These are phyloP conservation scores for Magnusiomyces magnusii DNA, from an alignment of 1,139 yeast genomes.

Conservation along the genomic window DNA sequence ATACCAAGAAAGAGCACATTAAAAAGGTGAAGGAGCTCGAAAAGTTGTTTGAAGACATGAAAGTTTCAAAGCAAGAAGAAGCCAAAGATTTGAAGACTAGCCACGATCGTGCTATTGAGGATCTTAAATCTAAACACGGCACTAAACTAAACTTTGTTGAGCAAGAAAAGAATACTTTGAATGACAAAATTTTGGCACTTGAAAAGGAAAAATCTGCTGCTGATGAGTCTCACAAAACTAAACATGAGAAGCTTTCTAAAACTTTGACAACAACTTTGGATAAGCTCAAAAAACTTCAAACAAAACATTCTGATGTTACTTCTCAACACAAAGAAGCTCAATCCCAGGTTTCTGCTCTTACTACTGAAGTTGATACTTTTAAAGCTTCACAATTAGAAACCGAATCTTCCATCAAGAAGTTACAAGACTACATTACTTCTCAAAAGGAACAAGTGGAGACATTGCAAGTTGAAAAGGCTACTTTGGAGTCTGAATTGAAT, in stretches of 20 bases:
- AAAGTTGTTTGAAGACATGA: not conserved
- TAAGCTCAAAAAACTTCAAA: too few species aligned
- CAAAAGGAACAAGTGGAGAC: too few species aligned
- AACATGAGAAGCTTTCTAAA: too few species aligned
- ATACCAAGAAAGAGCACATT: not conserved
- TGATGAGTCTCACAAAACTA: not conserved
- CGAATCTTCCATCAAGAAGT: too few species aligned
- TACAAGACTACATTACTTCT: too few species aligned
- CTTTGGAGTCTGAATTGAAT: conserved; percentile 7
- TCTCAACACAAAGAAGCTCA: too few species aligned
- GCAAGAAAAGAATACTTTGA: not conserved
- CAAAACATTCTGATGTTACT: too few species aligned
- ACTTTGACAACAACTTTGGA: too few species aligned
- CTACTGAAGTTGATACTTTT: too few species aligned
- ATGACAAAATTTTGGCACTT: conserved; percentile 8
- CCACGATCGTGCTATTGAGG: not conserved
- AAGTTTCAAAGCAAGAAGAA: not conserved
- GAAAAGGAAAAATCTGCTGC: conserved; percentile 15
- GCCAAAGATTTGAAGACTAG: conserved; percentile 3
- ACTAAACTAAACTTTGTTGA: not conserved
- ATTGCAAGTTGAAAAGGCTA: conserved; percentile 14
- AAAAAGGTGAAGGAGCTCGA: not conserved
- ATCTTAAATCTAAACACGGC: not conserved
- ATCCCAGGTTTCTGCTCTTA: too few species aligned
- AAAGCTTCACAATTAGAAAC: too few species aligned